Conservation (phyloP, 345 rosid species). For the Brassica juncea region DNA sequence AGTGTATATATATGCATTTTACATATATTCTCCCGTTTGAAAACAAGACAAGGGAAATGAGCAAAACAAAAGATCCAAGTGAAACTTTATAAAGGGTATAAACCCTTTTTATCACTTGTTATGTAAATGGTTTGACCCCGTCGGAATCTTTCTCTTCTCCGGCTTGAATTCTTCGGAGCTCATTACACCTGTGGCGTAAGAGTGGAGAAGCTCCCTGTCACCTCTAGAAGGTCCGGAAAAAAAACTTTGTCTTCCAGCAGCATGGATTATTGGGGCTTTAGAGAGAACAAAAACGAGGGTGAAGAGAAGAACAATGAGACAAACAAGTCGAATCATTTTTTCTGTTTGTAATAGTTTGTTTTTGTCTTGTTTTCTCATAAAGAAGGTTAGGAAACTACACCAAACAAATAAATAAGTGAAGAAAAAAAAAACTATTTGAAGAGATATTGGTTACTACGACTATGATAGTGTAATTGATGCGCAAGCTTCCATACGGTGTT, state of each 20-base stretch:
- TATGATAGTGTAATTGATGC: slow-evolving; percentile 23
- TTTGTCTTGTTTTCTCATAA: background rate
- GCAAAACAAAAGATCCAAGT: background rate
- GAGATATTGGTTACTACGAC: slow-evolving; percentile 18
- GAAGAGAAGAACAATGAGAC: slow-evolving; percentile 15
- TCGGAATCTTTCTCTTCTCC: slow-evolving; percentile 36
- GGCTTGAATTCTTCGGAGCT: slow-evolving; percentile 14
- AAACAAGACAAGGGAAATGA: background rate
- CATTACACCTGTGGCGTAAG: slow-evolving; percentile 6
- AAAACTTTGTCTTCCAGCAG: slow-evolving; percentile 4
- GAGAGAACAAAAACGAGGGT: slow-evolving; percentile 3
- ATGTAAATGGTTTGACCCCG: slow-evolving; percentile 39
- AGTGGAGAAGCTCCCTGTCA: slow-evolving; percentile 7
- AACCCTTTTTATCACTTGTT: slow-evolving; percentile 25
- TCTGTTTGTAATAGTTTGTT: background rate
- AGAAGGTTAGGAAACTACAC: background rate
- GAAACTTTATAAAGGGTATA: background rate
- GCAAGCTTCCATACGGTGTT: slow-evolving; percentile 22
- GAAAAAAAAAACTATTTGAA: background rate
- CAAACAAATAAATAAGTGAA: background rate
- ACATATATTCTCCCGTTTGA: background rate
- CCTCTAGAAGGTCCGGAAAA: slow-evolving; percentile 25
- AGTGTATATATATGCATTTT: background rate
- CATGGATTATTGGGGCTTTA: slow-evolving; percentile 15
- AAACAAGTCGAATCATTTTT: slow-evolving; percentile 19